Conservation (phyloP, 164 flowering plant genomes). For the Paratinospora sagittata region DNA sequence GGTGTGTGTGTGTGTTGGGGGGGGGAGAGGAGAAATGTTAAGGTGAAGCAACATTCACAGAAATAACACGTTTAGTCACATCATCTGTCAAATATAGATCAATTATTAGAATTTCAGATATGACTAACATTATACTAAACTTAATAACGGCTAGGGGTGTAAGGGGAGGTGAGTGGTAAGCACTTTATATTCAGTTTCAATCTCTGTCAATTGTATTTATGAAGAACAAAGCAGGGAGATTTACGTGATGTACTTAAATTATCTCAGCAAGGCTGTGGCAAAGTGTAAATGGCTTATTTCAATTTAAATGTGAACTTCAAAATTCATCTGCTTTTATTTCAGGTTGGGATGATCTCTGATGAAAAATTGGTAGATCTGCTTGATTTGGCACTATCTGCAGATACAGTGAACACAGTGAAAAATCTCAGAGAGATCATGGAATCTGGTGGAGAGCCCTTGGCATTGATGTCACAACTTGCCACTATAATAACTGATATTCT, state of each 20-base stretch:
- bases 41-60: background rate
- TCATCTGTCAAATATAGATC: background rate
- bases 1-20: no score
- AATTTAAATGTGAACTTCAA: background rate
- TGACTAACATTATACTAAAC: background rate
- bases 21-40: no score
- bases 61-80: background rate
- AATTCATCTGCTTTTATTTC: slow-evolving; percentile 15
- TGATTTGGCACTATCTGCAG: slow-evolving; percentile 96
- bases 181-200: background rate
- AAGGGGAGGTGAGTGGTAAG: background rate
- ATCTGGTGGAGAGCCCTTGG: slow-evolving; percentile 89
- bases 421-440: slow-evolving; percentile 86
- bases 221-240: background rate
- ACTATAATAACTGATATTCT: slow-evolving; percentile 92
- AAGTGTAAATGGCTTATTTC: slow-evolving; percentile 1
- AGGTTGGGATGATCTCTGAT: slow-evolving; percentile 95
- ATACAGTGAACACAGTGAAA: slow-evolving; percentile 96
- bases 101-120: background rate
- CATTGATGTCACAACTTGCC: slow-evolving; percentile 98
- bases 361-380: slow-evolving; percentile 95
- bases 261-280: background rate
- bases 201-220: background rate
- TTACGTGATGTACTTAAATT: background rate
- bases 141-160: background rate